Conservation (phyloP, 805 yeast species). For the Yarrowia yakushimensis region DNA sequence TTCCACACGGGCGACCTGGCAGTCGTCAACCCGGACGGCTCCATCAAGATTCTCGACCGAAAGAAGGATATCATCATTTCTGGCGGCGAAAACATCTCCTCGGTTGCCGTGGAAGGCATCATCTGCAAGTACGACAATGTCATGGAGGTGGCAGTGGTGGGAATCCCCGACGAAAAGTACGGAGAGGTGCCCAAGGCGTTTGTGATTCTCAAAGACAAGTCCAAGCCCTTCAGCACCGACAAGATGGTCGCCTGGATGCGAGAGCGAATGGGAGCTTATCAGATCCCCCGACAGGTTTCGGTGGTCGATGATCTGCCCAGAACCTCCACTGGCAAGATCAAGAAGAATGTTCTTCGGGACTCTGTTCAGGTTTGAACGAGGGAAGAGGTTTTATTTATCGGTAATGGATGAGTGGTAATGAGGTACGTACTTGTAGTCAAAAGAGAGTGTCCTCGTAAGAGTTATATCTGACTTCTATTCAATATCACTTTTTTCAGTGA, state of each 20-base stretch:
- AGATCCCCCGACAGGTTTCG: constrained; percentile 35
- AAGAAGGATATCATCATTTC: constrained; percentile 41
- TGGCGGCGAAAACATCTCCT: constrained; percentile 41
- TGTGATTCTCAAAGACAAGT: constrained; percentile 31
- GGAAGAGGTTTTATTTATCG: no score
- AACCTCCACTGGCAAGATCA: constrained; percentile 41
- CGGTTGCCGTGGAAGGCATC: constrained; percentile 37
- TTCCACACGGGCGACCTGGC: constrained; percentile 40
- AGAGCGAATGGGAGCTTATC: constrained; percentile 37
- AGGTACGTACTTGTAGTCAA: no score
- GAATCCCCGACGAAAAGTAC: constrained; percentile 35
- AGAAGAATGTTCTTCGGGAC: constrained; percentile 38
- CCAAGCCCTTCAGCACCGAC: constrained; percentile 26
- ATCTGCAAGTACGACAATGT: constrained; percentile 34
- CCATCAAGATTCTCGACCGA: constrained; percentile 38
- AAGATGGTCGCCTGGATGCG: constrained; percentile 33
- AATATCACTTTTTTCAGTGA: no score
- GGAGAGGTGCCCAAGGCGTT: constrained; percentile 40
- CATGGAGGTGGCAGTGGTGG: constrained; percentile 38
- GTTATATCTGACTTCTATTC: no score
- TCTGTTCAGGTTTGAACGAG: constrained; percentile 4
- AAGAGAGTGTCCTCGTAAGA: no score
- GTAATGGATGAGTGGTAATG: no score
- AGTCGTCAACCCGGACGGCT: constrained; percentile 38
- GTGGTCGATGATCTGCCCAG: constrained; percentile 37